A percentile compares a stretch with the other conserved stretches of the same genome.
phyloP scores from a whole-genome alignment of 2,329 filamentous ascomycete genomes.

The Aspergillus udagawae region DNA sequence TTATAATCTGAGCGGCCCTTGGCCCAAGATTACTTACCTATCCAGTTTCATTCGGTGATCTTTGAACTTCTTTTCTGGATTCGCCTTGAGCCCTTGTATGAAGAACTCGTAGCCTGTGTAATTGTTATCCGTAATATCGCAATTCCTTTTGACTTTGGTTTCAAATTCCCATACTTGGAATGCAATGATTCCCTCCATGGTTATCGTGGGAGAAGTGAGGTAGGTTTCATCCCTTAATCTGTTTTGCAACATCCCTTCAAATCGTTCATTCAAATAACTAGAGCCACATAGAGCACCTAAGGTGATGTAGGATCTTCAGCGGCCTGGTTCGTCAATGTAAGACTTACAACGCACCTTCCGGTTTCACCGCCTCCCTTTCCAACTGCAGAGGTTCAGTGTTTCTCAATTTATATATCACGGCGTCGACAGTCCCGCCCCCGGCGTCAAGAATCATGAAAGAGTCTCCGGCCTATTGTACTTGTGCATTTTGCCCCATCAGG shows the following conservation, averaged over 20 bases:
- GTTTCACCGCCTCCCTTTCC: constrained; percentile 7
- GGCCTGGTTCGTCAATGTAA: not conserved
- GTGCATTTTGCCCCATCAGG: too few relatives aligned
- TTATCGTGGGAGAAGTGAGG: not conserved
- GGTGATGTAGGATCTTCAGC: not conserved
- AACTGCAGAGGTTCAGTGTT: constrained; percentile 5
- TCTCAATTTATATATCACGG: constrained; percentile 8
- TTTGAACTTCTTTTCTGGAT: not conserved
- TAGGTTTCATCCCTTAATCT: constrained; percentile 8
- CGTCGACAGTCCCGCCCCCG: constrained; percentile 11
- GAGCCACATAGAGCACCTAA: constrained; percentile 25
- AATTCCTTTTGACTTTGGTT: not conserved
- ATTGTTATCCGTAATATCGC: not conserved
- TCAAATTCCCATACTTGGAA: not conserved
- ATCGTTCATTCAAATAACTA: constrained; percentile 28
- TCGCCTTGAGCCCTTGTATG: not conserved
- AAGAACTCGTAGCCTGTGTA: not conserved
- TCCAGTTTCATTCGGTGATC: not conserved
- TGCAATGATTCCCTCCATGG: not conserved
- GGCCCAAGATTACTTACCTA: not conserved
- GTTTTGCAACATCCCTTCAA: constrained; percentile 15
- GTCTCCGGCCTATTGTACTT: constrained; percentile 1
- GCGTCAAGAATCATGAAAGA: constrained; percentile 9
- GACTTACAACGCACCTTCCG: constrained; percentile 9
- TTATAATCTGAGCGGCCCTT: too few relatives aligned